A percentile compares a stretch with the other conserved stretches of the same genome.
phyloP scores from a whole-genome alignment of 129 eudicot genomes.

The Centaurea solstitialis region DNA sequence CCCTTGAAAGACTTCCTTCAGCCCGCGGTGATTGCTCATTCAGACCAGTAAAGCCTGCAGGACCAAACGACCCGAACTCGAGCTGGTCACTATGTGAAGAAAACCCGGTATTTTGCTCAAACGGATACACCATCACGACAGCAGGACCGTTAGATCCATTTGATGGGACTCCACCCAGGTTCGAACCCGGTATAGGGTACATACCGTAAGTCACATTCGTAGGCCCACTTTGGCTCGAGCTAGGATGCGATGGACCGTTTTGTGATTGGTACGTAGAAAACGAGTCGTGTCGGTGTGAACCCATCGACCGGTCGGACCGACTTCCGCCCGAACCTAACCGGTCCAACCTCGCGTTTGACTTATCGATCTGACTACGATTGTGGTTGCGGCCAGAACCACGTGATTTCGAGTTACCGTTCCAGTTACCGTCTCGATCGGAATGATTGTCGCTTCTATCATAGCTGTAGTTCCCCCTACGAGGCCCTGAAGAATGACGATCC shows the following conservation, averaged over 20 bases:
- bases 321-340: constrained; percentile 49
- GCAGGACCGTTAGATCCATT: constrained; percentile 67
- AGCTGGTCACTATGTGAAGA: constrained; percentile 66
- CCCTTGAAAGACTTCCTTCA: constrained; percentile 52
- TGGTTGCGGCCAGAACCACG: constrained; percentile 64
- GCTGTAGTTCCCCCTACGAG: constrained; percentile 74
- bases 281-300: constrained; percentile 57
- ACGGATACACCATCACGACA: constrained; percentile 78
- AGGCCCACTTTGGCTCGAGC: constrained; percentile 58
- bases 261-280: constrained; percentile 62
- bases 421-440: constrained; percentile 70
- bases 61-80: constrained; percentile 77
- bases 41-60: constrained; percentile 42
- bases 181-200: constrained; percentile 52
- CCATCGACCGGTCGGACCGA: constrained; percentile 61
- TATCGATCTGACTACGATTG: constrained; percentile 68
- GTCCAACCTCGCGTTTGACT: constrained; percentile 57
- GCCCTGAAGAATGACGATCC: constrained; percentile 61
- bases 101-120: constrained; percentile 59
- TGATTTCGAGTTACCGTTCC: constrained; percentile 65
- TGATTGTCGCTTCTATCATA: constrained; percentile 67
- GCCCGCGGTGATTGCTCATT: constrained; percentile 47
- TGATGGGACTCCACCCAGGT: constrained; percentile 50
- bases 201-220: constrained; percentile 57
- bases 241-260: constrained; percentile 59